Base-by-base conservation (phyloP, 345 rosid species). In the Sisymbrium irio region DNA sequence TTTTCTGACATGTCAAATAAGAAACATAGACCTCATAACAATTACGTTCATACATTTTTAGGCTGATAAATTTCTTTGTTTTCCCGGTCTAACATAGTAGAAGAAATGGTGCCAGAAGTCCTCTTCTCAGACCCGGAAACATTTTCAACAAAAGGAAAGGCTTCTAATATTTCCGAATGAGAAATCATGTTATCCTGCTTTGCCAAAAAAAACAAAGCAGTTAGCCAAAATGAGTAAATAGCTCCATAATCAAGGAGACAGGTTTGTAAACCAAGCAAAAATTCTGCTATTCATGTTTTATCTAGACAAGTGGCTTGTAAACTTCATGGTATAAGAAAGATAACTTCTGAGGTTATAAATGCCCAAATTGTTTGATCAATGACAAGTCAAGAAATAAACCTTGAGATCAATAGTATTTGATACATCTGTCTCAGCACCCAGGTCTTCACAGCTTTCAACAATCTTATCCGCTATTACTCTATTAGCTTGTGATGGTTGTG, bases 11-110 rank as follows among this genome's bases (percentile, higher is more conserved):
- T 20, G 56, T 11, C 35, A n/a, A 37, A 54, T 64, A 64, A 63
- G 57, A 53, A 12, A 73, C 50, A 35, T 20, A 66, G 33, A 54
- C 11, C 11, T 40, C 35, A 20, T 32, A 76, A 20, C 10, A 41
- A 50, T 67, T 40, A 39, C 41, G 61, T 36, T 36, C 54, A 55
- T 71, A 87, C 95, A 75, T 64, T 79, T 79, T 71, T 44, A 27
- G 59, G 68, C 62, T 80, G 76, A 71, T 75, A 51, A 47, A 77
- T 65, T 57, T 67, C 70, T 74, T 59, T 65, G 51, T 51, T 51
- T 72, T 53, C 81, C 55, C 49, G 42, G 70, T 58, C 76, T 72
- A 65, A 14, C 65, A 68, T 14, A 66, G 65, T 42, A 65, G 83
- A 57, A 45, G 77, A 75, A 62, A 69, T 58, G 45, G 62, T 73